These are phyloP conservation scores for Murraya koenigii DNA, from an alignment of 345 rosid genomes.

Conservation along the genomic window DNA sequence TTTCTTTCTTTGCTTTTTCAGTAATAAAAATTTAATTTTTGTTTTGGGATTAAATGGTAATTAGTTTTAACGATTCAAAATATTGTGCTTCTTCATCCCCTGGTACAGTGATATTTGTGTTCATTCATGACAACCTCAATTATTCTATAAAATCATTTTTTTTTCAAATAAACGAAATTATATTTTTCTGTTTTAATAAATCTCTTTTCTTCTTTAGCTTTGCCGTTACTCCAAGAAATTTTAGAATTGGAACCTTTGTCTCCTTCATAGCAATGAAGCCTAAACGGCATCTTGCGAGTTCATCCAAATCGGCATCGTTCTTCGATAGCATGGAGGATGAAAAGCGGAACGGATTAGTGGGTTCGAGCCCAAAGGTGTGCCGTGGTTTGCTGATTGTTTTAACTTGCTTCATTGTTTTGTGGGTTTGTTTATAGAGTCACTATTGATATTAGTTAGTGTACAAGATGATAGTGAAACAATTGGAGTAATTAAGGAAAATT, in stretches of 20 bases:
- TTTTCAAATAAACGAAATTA: neutral
- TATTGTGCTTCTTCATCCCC: neutral
- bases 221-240: constrained; percentile 35
- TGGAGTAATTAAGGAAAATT: constrained; percentile 19
- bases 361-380: constrained; percentile 19
- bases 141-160: neutral
- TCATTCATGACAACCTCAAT: neutral
- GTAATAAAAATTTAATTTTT: neutral
- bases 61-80: neutral
- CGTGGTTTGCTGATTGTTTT: neutral
- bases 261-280: constrained; percentile 36
- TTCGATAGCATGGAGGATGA: constrained; percentile 34
- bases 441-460: neutral
- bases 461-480: neutral
- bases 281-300: constrained; percentile 37
- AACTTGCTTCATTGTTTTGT: neutral
- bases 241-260: constrained; percentile 29
- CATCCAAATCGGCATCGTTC: constrained; percentile 23
- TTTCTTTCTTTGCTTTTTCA: neutral
- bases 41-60: neutral
- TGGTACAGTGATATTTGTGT: neutral
- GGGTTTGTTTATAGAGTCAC: neutral
- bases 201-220: constrained; percentile 28
- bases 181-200: neutral
- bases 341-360: constrained; percentile 29